Evolutionary conservation across 345 rosid genomes (phyloP), one percentile per base, ranked within the genome.

Genomic region (Geranium rotundifolium): DNA sequence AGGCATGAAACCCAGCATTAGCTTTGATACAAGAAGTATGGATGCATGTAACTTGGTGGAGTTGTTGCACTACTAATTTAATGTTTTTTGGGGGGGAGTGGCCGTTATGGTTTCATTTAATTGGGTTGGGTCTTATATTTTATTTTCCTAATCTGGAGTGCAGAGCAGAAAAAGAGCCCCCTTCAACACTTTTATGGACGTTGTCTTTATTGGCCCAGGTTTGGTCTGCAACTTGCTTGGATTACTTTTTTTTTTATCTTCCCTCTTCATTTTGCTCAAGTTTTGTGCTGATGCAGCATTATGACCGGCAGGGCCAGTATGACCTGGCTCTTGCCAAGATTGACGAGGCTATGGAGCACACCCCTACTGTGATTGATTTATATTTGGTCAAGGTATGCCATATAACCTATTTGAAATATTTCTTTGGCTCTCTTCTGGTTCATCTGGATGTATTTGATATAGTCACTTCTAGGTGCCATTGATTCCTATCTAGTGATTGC

Each of bases 181-280:
- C 97, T 46, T 87, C 99, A 8, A 88, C 99, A 15, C 88, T 90
- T 54, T 58, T 95, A 82, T 95, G 97, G 97, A 85, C 68, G 63
- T 77, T 95, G 73, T 90, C 88, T 80, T 87, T 90, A 78, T 72
- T 87, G 84, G 97, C 99, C 59, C 97, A 95, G 99, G 99, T 95
- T 56, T 65, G 65, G n/a, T 59, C 55, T 63, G 27, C 58, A 14
- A 30, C 54, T 31, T 68, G 55, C 63, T 65, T 57, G 68, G 57
- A 55, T 63, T 54, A 63, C 31, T 68, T 60, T 63, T 13, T 70
- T 29, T 65, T 58, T 8, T 63, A 29, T 57, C 63, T 57, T 41
- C 17, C 30, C 62, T 65, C 39, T 54, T 66, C 41, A 54, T 13
- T 61, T 63, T 69, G 65, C 54, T 61, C 54, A 66, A 55, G 27